Evolutionary conservation across 2,329 filamentous ascomycete species (phyloP), one percentile per base, ranked within the genome.

Genomic region (Orbilia quercus): DNA sequence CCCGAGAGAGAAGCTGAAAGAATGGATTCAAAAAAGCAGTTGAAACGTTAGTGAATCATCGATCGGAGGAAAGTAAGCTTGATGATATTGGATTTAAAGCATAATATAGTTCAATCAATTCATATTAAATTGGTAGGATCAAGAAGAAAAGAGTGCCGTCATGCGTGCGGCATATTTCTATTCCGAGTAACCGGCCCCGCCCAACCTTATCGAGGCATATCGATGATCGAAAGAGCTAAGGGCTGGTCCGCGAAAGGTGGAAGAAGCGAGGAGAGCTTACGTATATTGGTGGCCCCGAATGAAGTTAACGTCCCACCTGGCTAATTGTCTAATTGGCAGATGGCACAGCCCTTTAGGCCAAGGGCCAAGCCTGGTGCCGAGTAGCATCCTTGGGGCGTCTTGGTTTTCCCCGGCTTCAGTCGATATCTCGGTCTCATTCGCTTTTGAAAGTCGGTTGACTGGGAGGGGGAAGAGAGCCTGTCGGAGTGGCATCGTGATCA

Each of bases 141-240:
- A 23, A 44, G 22, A 58, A 51, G 20, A 16, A 45, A 53, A 36
- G 40, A 22, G 54, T 71, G 66, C 57, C 57, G 66, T 69, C 64
- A 60, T 69, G 45, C 47, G 51, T 63, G 66, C 66, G 66, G 66
- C 66, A 71, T 71, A 71, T 71, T n/a, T 71, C 58, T 51, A 45
- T 63, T 64, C 66, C 66, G 66, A 71, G 57, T 57, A 71, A 63
- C 66, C 66, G 66, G 66, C 64, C 66, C 66, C 57, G 50, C 66
- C 66, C 58, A 71, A 71, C 66, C 66, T 71, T 71, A 71, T 67
- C 63, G 53, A 67, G 53, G 53, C 45, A 59, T 59, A 48, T 53
- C 54, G 53, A 59, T 44, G 53, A 59, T 59, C 63, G 63, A 67
- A 67, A 38, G 34, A 67, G 53, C 45, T 51, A 57, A 59, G 45